These are phyloP conservation scores for Penicillium cataractarum DNA, from an alignment of 495 filamentous ascomycete species.

Conservation along the genomic window DNA sequence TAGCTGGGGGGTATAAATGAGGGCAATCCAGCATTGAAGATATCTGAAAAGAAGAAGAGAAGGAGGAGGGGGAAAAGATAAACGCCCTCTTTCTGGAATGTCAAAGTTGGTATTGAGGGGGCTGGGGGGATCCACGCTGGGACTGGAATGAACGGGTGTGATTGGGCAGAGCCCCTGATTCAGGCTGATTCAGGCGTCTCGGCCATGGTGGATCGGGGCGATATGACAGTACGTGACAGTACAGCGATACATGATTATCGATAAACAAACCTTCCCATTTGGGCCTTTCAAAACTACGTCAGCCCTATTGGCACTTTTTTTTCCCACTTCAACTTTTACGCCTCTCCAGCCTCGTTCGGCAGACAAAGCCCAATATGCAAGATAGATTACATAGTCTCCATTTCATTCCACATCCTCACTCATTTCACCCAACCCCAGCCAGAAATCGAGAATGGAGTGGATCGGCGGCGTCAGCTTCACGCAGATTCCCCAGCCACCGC, in stretches of 20 bases:
- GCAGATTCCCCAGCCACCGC: constrained; percentile 34
- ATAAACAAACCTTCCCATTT: constrained; percentile 18
- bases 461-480: constrained; percentile 28
- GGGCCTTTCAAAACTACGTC: background rate
- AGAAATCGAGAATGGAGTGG: constrained; percentile 26
- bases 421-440: constrained; percentile 16
- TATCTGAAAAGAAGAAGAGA: constrained; percentile 14
- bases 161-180: constrained; percentile 32
- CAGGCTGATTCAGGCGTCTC: constrained; percentile 22
- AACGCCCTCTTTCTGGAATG: constrained; percentile 28
- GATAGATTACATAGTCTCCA: background rate
- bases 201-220: constrained; percentile 15
- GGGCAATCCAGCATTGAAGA: constrained; percentile 18
- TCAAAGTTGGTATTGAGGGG: constrained; percentile 30
- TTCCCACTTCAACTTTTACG: too few species aligned
- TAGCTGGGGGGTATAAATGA: constrained; percentile 2
- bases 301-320: background rate
- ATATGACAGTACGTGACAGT: constrained; percentile 26
- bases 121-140: constrained; percentile 26
- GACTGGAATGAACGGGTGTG: constrained; percentile 8
- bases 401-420: constrained; percentile 8
- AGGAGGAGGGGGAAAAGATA: constrained; percentile 20
- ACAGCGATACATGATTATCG: constrained; percentile 13
- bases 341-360: constrained; percentile 3
- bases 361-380: background rate